A percentile compares a stretch with the other conserved stretches of the same genome.
phyloP scores from a whole-genome alignment of 768 basidiomycete species.

The Phanerochaete carnosa region DNA sequence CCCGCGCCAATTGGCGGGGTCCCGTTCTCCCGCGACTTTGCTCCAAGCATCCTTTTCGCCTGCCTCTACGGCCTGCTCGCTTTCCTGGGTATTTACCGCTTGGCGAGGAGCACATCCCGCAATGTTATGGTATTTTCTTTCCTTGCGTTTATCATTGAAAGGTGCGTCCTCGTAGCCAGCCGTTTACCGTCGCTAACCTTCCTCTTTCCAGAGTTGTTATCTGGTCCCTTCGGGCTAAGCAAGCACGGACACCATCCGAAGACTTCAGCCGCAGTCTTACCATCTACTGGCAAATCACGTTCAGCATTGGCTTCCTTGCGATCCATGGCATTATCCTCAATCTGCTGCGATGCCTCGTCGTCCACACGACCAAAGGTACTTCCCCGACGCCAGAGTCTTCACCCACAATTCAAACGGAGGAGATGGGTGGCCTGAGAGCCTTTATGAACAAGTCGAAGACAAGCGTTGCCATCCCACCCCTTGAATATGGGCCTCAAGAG shows the following conservation, averaged over 20 bases:
- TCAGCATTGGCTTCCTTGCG: slow-evolving; percentile 5
- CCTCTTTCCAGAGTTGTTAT: neutral
- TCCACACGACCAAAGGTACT: neutral
- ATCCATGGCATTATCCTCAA: neutral
- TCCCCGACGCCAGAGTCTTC: too few species aligned
- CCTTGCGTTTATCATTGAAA: slow-evolving; percentile 15
- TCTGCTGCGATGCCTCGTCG: neutral
- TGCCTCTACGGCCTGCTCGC: slow-evolving; percentile 16
- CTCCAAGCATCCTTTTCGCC: slow-evolving; percentile 24
- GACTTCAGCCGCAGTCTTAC: neutral
- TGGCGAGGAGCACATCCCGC: slow-evolving; percentile 7
- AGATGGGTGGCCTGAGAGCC: neutral
- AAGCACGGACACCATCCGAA: slow-evolving; percentile 2
- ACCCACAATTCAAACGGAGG: neutral
- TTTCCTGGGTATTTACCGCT: slow-evolving; percentile 16
- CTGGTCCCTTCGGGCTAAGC: neutral
- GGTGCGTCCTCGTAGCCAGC: slow-evolving; percentile 12
- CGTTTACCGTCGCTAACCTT: too few species aligned
- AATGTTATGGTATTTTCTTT: slow-evolving; percentile 11
- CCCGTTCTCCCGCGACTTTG: slow-evolving; percentile 17
- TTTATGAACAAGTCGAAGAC: too few species aligned
- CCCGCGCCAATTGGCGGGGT: slow-evolving; percentile 10
- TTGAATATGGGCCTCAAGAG: too few species aligned
- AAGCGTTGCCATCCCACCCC: too few species aligned
- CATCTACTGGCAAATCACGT: slow-evolving; percentile 8